Evolutionary conservation across 176 grass and related monocot species (phyloP).

Genomic region (Urochloa ruziziensis): DNA sequence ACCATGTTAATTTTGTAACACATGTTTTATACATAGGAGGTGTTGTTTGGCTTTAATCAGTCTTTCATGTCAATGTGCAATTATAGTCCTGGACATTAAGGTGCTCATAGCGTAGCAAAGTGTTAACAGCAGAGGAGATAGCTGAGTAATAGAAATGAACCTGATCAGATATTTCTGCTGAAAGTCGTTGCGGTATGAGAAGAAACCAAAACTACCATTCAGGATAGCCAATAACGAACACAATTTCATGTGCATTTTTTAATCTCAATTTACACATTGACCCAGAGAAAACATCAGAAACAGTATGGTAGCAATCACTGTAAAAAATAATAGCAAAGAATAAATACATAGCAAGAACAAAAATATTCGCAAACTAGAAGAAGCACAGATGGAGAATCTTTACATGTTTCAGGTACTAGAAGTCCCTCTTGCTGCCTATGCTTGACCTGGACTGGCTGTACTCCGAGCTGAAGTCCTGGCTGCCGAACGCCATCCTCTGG

Average conservation of each 20-base stretch:
- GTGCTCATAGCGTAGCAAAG: background rate
- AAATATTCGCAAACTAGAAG: background rate
- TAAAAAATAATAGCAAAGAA: background rate
- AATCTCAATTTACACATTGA: constrained; percentile 6
- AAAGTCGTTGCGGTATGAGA: background rate
- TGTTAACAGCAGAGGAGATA: background rate
- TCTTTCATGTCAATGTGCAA: background rate
- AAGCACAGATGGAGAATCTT: background rate
- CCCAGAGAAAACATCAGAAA: background rate
- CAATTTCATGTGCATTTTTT: background rate
- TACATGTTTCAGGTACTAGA: constrained; percentile 26
- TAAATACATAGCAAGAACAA: background rate
- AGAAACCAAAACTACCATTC: background rate
- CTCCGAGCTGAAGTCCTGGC: constrained; percentile 80
- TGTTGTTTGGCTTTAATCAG: background rate
- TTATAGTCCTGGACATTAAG: background rate
- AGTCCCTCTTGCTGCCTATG: constrained; percentile 42
- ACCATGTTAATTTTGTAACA: too few species aligned
- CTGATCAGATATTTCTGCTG: background rate
- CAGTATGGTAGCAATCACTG: background rate
- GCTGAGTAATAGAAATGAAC: background rate
- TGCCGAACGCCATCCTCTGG: constrained; percentile 88
- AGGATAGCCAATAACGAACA: background rate
- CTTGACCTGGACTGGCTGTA: constrained; percentile 56
- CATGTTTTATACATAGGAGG: too few species aligned